These are phyloP conservation scores for Aegilops sharonensis DNA, from an alignment of 176 grass and related monocot species.

Conservation along the genomic window DNA sequence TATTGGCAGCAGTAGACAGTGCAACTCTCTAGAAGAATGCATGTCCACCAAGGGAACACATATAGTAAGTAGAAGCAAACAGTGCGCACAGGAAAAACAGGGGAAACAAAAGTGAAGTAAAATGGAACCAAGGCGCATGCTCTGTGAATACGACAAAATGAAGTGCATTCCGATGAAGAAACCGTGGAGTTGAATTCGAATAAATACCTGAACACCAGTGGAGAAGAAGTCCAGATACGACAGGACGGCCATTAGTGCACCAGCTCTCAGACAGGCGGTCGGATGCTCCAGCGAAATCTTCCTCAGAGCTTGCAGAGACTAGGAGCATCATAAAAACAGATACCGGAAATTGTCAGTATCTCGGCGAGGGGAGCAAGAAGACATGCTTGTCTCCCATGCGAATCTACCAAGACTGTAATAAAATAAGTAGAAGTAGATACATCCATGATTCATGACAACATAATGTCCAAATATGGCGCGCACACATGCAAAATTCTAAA, in stretches of 20 bases:
- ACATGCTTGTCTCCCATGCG: neutral
- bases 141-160: neutral
- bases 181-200: neutral
- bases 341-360: neutral
- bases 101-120: neutral
- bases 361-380: neutral
- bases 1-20: conserved; percentile 85
- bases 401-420: neutral
- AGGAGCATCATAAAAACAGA: neutral
- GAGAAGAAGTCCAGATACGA: conserved; percentile 90
- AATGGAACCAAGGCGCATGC: neutral
- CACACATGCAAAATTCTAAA: neutral
- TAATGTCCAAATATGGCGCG: neutral
- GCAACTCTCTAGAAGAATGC: conserved; percentile 65
- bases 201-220: conserved; percentile 73
- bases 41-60: conserved; percentile 16
- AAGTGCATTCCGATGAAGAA: neutral
- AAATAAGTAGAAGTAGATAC: neutral
- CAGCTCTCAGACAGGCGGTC: conserved; percentile 74
- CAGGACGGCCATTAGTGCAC: conserved; percentile 77
- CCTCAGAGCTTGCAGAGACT: conserved; percentile 93
- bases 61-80: conserved; percentile 9
- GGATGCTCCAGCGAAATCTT: conserved; percentile 92
- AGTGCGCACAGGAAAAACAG: neutral
- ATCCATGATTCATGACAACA: too few relatives aligned